Percentiles rank a stretch among this genome's conserved stretches.
Evolutionary conservation across 257 asterid genomes (phyloP).

Genomic region (Salvia rosmarinus): DNA sequence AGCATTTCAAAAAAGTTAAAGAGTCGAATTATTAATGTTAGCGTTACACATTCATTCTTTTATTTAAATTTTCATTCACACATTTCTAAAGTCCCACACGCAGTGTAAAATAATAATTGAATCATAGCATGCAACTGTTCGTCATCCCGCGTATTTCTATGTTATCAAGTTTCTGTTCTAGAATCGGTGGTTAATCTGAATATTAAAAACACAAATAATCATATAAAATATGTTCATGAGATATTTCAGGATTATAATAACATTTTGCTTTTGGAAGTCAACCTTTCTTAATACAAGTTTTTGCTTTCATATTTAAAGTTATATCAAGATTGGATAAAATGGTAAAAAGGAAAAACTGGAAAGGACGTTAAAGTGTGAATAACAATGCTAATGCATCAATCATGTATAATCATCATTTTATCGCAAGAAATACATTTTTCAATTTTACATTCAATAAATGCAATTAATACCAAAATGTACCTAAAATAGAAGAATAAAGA

Average conservation of each 20-base stretch:
- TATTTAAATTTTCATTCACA: not conserved
- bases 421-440: too few relatives aligned
- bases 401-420: not conserved
- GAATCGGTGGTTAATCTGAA: not conserved
- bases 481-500: not conserved
- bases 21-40: not conserved
- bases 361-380: too few relatives aligned
- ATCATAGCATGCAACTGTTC: not conserved
- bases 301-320: not conserved
- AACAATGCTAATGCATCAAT: not conserved
- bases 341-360: too few relatives aligned
- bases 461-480: not conserved
- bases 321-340: too few relatives aligned
- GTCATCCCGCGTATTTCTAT: slow-evolving; percentile 5
- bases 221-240: not conserved
- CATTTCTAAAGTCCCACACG: not conserved
- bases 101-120: slow-evolving; percentile 24
- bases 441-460: not conserved
- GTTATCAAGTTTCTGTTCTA: slow-evolving; percentile 18
- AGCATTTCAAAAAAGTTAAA: slow-evolving; percentile 6
- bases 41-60: not conserved
- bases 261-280: not conserved
- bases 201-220: not conserved
- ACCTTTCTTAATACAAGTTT: not conserved
- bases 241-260: not conserved